Base-by-base conservation (phyloP, 2,329 filamentous ascomycete genomes). In the Aspergillus glaucus region DNA sequence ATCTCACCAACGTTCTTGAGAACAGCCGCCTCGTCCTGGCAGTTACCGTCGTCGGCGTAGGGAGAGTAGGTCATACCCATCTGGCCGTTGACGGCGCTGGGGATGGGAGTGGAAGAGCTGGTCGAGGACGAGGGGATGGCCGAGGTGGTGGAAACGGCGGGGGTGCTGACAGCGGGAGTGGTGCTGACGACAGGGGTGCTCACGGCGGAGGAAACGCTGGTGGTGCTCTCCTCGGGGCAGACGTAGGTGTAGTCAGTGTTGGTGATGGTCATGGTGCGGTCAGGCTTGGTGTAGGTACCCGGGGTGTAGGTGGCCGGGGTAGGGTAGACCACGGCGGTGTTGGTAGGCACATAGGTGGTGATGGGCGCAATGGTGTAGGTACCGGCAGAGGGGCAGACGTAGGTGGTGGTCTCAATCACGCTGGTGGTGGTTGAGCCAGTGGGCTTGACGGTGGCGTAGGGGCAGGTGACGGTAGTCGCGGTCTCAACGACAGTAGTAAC, bases 1-100 rank as follows among this genome's bases (percentile, higher is more conserved):
- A 92, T 86, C 51, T 69, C 58, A 36, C 70, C 66, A 57, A 92
- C 77, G 56, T 91, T 86, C 21, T 60, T 47, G 52, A 75, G 65
- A 50, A 92, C 81, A 43, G 79, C 67, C n/a, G 55, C 54, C 53
- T 77, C 70, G 51, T 65, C 63, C 81, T 87, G 88, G 84, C 88
- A 92, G 44, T 72, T 61, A 45, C 73, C 72, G 46, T 64, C 57
- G 52, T 75, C 62, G 57, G 75, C 75, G 75, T 87, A 93, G 45
- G 87, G 86, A 39, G 87, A 88, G 79, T 90, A 93, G 63, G 87
- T 87, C 65, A 92, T 86, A 68, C 80, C 86, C 77, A 81, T 88
- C 65, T 84, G 79, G 40, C 19, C 50, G 47, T 54, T 46, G 46
- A 55, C 48, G 43, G 52, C 26, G 43, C 61, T 50, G 54, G 61